A percentile compares a stretch with the other conserved stretches of the same genome.
Evolutionary conservation across 2,329 filamentous ascomycete species (phyloP).

Genomic region (Penicillium sp.): DNA sequence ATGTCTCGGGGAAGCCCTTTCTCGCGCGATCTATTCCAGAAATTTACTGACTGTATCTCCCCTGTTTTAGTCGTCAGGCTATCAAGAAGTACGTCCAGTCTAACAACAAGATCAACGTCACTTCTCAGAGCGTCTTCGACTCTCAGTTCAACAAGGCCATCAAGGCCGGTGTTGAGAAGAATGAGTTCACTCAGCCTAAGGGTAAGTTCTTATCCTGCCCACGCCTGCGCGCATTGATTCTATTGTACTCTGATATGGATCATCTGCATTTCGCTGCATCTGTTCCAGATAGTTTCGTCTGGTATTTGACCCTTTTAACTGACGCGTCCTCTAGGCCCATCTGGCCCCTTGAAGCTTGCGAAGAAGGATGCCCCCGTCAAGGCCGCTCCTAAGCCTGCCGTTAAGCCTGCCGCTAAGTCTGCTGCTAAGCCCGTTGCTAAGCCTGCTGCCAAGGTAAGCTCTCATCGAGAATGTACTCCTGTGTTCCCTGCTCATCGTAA

Average conservation of each 20-base stretch:
- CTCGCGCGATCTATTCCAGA: constrained; percentile 27
- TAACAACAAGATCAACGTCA: constrained; percentile 64
- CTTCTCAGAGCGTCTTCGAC: constrained; percentile 60
- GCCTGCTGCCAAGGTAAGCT: constrained; percentile 22
- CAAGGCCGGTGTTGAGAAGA: constrained; percentile 78
- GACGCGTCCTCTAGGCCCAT: constrained; percentile 60
- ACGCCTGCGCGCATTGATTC: constrained; percentile 1
- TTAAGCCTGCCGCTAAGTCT: constrained; percentile 16
- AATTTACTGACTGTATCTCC: constrained; percentile 32
- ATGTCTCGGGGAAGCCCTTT: constrained; percentile 12
- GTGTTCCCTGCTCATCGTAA: constrained; percentile 9
- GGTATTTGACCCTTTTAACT: constrained; percentile 16
- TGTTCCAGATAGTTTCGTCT: neutral
- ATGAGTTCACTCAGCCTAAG: constrained; percentile 85
- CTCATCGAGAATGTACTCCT: neutral
- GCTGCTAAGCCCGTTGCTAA: constrained; percentile 24
- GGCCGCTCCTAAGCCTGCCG: constrained; percentile 20
- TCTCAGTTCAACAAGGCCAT: constrained; percentile 84
- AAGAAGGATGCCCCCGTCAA: constrained; percentile 63
- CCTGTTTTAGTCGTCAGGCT: constrained; percentile 59
- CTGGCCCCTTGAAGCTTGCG: constrained; percentile 86
- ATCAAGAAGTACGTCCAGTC: constrained; percentile 73
- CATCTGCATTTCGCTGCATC: neutral
- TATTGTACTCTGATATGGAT: neutral
- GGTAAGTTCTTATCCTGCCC: constrained; percentile 56